A percentile compares a stretch with the other conserved stretches of the same genome.
Evolutionary conservation across 257 asterid species (phyloP).

Genomic region (Salvia splendens): DNA sequence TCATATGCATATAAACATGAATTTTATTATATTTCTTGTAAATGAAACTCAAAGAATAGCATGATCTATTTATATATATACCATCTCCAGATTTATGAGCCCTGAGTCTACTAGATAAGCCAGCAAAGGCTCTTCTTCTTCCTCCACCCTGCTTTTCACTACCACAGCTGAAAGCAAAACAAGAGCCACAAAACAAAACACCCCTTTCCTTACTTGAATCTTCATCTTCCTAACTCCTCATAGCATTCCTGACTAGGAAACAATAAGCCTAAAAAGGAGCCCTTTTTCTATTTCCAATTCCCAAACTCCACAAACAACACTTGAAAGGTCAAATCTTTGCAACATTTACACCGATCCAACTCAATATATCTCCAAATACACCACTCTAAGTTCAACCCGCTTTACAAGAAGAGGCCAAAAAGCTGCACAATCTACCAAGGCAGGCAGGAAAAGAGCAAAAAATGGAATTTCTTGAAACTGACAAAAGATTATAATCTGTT

Average conservation of each 20-base stretch:
- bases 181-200: slow-evolving; percentile 42
- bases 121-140: slow-evolving; percentile 42
- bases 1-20: slow-evolving; percentile 10
- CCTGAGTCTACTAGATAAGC: slow-evolving; percentile 44
- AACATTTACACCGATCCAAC: slow-evolving; percentile 36
- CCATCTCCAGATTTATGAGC: slow-evolving; percentile 57
- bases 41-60: slow-evolving; percentile 19
- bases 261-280: slow-evolving; percentile 13
- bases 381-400: slow-evolving; percentile 31
- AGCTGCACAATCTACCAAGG: slow-evolving; percentile 28
- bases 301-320: slow-evolving; percentile 34
- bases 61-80: slow-evolving; percentile 39
- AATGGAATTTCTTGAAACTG: slow-evolving; percentile 23
- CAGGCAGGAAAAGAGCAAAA: slow-evolving; percentile 22
- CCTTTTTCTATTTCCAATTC: slow-evolving; percentile 19
- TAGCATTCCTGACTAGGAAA: slow-evolving; percentile 36
- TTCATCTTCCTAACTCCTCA: slow-evolving; percentile 47
- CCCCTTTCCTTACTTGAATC: slow-evolving; percentile 48
- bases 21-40: neutral
- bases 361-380: slow-evolving; percentile 19
- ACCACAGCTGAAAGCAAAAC: slow-evolving; percentile 42
- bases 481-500: slow-evolving; percentile 18
- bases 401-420: slow-evolving; percentile 30
- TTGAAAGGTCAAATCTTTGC: slow-evolving; percentile 45
- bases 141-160: slow-evolving; percentile 43